Percentiles rank a stretch among this genome's conserved stretches.
phyloP scores from a whole-genome alignment of 1,284 basidiomycete species.

The Fomitopsis palustris region DNA sequence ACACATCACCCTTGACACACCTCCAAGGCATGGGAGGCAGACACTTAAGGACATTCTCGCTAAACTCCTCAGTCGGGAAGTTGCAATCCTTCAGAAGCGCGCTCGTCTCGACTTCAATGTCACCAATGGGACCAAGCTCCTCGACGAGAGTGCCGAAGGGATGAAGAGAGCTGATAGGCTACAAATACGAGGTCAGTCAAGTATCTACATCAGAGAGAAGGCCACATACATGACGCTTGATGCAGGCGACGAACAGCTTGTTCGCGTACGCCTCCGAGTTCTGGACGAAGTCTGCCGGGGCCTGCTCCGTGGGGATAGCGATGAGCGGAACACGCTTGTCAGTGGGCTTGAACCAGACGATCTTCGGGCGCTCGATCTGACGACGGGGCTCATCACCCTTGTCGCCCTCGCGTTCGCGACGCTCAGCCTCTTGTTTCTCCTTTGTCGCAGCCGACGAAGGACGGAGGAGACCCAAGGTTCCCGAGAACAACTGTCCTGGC shows the following conservation, averaged over 20 bases:
- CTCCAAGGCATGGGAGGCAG: slow-evolving; percentile 92
- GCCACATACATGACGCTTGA: slow-evolving; percentile 85
- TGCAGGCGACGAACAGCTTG: slow-evolving; percentile 95
- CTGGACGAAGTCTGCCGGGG: slow-evolving; percentile 93
- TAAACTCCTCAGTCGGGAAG: slow-evolving; percentile 93
- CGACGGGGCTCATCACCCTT: slow-evolving; percentile 78
- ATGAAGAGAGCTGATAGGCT: slow-evolving; percentile 95
- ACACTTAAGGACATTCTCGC: slow-evolving; percentile 93
- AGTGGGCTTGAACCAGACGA: slow-evolving; percentile 99
- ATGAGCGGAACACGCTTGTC: slow-evolving; percentile 99
- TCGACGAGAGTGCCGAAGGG: slow-evolving; percentile 98
- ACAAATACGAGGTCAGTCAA: slow-evolving; percentile 1
- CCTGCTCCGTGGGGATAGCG: slow-evolving; percentile 99
- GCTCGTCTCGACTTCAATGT: slow-evolving; percentile 96
- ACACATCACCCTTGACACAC: slow-evolving; percentile 44
- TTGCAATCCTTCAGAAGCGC: slow-evolving; percentile 98
- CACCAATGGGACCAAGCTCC: slow-evolving; percentile 97
- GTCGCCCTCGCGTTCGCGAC: slow-evolving; percentile 93
- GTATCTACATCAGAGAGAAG: slow-evolving; percentile 7
- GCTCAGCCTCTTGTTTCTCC: slow-evolving; percentile 98
- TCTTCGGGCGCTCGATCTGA: slow-evolving; percentile 91
- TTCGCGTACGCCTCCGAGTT: slow-evolving; percentile 90
- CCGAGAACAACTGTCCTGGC: slow-evolving; percentile 98
- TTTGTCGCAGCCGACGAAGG: slow-evolving; percentile 98
- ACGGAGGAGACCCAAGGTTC: slow-evolving; percentile 91